Evolutionary conservation across 495 filamentous ascomycete genomes (phyloP).

Genomic region (Tuber microsphaerosporum): DNA sequence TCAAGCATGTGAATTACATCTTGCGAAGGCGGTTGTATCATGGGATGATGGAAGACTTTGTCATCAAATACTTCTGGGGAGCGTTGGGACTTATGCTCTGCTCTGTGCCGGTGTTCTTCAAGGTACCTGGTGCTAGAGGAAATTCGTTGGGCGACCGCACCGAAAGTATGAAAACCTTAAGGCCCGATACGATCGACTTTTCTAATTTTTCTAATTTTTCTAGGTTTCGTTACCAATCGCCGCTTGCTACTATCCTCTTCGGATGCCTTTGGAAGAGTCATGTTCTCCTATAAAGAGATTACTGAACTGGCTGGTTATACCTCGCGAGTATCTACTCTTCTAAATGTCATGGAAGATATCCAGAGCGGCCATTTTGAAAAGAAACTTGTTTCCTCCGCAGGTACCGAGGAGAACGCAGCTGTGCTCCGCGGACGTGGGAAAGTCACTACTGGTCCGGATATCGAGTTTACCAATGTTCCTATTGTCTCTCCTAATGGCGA

Average conservation of each 20-base stretch:
- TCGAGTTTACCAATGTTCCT: conserved; percentile 85
- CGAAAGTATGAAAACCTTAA: conserved; percentile 56
- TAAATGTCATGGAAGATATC: conserved; percentile 93
- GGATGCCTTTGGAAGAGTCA: conserved; percentile 89
- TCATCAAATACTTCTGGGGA: conserved; percentile 99
- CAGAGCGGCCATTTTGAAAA: conserved; percentile 84
- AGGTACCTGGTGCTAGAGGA: conserved; percentile 65
- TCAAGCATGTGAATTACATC: conserved; percentile 98
- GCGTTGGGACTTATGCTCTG: conserved; percentile 88
- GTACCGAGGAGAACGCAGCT: conserved; percentile 65
- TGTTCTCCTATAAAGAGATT: conserved; percentile 97
- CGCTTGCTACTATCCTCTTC: conserved; percentile 84
- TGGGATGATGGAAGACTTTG: conserved; percentile 97
- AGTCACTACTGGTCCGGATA: conserved; percentile 68
- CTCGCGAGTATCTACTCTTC: conserved; percentile 74
- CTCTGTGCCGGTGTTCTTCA: conserved; percentile 92
- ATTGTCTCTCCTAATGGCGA: conserved; percentile 96
- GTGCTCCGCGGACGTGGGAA: conserved; percentile 72
- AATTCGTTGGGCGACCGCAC: conserved; percentile 82
- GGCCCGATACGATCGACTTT: background rate
- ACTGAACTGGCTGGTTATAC: conserved; percentile 96
- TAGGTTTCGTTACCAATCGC: conserved; percentile 84
- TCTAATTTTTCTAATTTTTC: conserved; percentile 4
- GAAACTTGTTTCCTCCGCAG: conserved; percentile 83
- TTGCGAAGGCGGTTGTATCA: conserved; percentile 83